Evolutionary conservation across 1,139 yeast species (phyloP), one percentile per base, ranked within the genome.

Genomic region (Yamadazyma sp.): DNA sequence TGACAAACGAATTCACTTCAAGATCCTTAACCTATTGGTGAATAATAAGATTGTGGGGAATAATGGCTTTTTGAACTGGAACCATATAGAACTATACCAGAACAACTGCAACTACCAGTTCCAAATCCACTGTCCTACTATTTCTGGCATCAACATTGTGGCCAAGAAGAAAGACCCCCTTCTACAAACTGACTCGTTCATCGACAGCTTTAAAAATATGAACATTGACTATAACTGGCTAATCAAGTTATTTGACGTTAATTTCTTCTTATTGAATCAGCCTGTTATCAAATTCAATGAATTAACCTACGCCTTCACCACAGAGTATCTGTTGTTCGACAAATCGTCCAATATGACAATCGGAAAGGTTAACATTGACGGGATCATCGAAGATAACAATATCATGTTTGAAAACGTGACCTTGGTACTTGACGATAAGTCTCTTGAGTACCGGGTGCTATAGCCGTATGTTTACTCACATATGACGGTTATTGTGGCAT

Each of bases 191-290:
- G n/a, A 21, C 3, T 25, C 29, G 3, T 20, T 26, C 12, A 10
- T 33, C 7, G 15, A 29, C 16, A 18, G 22, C 2, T 30, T 37
- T 24, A 21, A 23, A 20, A 22, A 35, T 13, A 24, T 47, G 10
- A 34, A 46, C 12, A 38, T 48, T 2, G 18, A 36, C n/a, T 40
- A 31, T 16, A 16, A 29, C 7, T 48, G 53, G 53, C 40, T 41
- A 3, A 45, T 48, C 7, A 48, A 48, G 21, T 13, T 49, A 6
- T 29, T 49, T 10, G 42, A 49, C 23, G 30, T 37, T 16, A 41
- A 43, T 16, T 12, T 38, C 6, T 48, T 48, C 30, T 35, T 46
- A 4, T 23, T 48, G 20, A 47, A 47, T 27, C 52, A 48, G 24
- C 52, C 52, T 3, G 20, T 33, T 1, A 31, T 46, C 4, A 37